Conservation (phyloP, 257 asterid species). For the Solanum commersonii region DNA sequence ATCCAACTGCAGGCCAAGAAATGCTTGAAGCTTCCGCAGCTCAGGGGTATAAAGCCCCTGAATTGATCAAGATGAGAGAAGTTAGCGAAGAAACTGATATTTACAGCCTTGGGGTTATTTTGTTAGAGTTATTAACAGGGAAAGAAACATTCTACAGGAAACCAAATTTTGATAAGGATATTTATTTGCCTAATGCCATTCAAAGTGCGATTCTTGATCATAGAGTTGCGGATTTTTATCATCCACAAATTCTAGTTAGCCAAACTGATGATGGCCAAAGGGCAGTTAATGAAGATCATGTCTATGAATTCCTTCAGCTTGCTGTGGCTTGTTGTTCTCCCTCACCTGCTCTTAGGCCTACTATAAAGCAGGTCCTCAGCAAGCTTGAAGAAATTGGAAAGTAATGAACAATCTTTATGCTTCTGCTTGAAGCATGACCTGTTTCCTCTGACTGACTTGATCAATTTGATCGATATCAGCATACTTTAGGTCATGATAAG, state of each 20-base stretch:
- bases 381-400: constrained; percentile 66
- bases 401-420: not conserved
- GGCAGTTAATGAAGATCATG: constrained; percentile 26
- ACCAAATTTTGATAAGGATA: constrained; percentile 42
- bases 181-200: constrained; percentile 43
- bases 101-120: constrained; percentile 67
- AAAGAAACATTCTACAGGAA: constrained; percentile 46
- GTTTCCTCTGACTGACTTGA: not conserved
- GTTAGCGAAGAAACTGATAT: constrained; percentile 55
- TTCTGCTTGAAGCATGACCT: not conserved
- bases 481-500: not conserved
- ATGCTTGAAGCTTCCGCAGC: constrained; percentile 62
- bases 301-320: constrained; percentile 49
- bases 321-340: constrained; percentile 90
- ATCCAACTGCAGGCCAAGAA: constrained; percentile 53
- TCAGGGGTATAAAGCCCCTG: constrained; percentile 77
- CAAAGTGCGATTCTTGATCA: constrained; percentile 71
- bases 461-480: not conserved
- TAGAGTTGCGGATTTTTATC: constrained; percentile 41
- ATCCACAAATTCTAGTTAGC: constrained; percentile 48
- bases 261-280: constrained; percentile 26
- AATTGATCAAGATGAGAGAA: constrained; percentile 72
- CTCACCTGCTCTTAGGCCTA: constrained; percentile 59
- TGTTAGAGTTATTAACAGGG: constrained; percentile 68
- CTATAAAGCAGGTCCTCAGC: constrained; percentile 39